Evolutionary conservation across 768 basidiomycete species (phyloP), one percentile per base, ranked within the genome.

Genomic region (Chiua virens): DNA sequence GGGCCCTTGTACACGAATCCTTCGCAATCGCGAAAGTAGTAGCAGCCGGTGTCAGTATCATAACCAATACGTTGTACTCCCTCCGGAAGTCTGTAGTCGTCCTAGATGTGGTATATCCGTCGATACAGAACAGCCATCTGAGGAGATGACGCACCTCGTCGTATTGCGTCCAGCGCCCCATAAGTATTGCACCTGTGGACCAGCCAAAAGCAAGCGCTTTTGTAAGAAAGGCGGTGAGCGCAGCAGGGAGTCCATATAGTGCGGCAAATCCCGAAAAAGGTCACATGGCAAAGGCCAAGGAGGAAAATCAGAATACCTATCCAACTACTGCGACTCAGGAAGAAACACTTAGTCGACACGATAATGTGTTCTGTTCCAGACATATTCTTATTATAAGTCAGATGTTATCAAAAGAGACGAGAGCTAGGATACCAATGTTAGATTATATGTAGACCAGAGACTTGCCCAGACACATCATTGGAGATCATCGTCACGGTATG

Each of bases 1-100:
- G 77, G 69, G 27, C 79, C 79, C 65, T 81, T 82, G 85, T 61
- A 82, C 54, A 68, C 63, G 8, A 64, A 69, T 10, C 87, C 86
- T 42, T 75, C 76, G 3, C 50, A 49, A 65, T 82, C 81, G 22
- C 76, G 76, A 70, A 84, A 91, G 62, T 78, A 76, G 71, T 90
- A 89, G 42, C 77, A 72, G 43, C 80, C 78, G 2, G 77, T 75
- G 71, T 91, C 89, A 4, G 83, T 72, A 68, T 92, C 89, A 62
- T 90, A 91, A 11, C 87, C 89, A 50, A 87, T 79, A 30, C 89
- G 81, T 54, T 81, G 72, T 64, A 79, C 68, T 37, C 79, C 79
- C 46, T 75, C 75, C 2, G 79, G 79, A 45, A 81, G 74, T 54
- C 79, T 73, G 58, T 79, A 77, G n/a, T 72, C 71, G 51, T 81